Evolutionary conservation across 1,284 basidiomycete species (phyloP).

Genomic region (Naganishia sp.): DNA sequence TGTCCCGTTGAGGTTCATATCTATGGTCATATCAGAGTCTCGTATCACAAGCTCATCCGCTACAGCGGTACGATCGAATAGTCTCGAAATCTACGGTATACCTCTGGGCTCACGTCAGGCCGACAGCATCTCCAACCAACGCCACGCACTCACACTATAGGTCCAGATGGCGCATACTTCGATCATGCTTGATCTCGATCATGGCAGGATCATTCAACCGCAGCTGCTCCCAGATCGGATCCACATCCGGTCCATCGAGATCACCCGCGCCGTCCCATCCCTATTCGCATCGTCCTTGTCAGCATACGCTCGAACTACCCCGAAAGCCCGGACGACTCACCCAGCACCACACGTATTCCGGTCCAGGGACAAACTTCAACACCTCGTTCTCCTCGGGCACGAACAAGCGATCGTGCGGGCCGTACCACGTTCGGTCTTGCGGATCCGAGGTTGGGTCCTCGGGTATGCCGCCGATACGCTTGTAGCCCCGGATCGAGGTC

Average conservation of each 20-base stretch:
- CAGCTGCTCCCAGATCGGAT: conserved; percentile 90
- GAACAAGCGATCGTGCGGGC: conserved; percentile 90
- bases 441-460: conserved; percentile 93
- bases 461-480: conserved; percentile 82
- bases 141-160: neutral
- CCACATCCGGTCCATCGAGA: conserved; percentile 82
- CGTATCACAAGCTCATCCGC: too few relatives aligned
- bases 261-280: conserved; percentile 98
- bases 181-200: conserved; percentile 73
- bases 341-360: conserved; percentile 62
- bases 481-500: conserved; percentile 88
- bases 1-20: neutral
- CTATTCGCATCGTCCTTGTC: conserved; percentile 81
- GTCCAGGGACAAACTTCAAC: conserved; percentile 74
- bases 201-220: conserved; percentile 63
- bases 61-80: too few relatives aligned
- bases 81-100: too few relatives aligned
- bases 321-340: conserved; percentile 57
- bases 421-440: conserved; percentile 89
- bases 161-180: conserved; percentile 50
- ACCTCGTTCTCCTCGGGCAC: conserved; percentile 77
- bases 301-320: neutral
- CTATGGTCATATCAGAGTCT: too few relatives aligned
- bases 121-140: neutral
- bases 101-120: neutral